phyloP scores from a whole-genome alignment of 192 early-diverging fungal genomes.

The Jimgerdemannia flammicorona region DNA sequence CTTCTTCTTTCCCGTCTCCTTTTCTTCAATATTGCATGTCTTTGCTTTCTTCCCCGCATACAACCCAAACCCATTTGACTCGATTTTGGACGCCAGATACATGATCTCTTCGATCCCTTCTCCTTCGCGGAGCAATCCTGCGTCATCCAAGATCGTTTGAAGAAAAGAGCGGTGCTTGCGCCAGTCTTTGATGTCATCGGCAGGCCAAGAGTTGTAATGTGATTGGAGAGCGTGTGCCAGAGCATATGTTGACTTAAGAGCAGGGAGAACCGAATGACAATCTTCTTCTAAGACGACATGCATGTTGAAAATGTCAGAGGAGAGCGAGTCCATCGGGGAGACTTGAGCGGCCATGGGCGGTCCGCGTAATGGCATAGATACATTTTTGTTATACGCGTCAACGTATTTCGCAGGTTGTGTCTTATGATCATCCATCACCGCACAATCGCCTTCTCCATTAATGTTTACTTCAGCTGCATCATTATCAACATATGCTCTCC shows the following conservation, averaged over 20 bases:
- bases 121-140: constrained; percentile 32
- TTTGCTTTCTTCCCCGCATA: constrained; percentile 35
- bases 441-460: background rate
- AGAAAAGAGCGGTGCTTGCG: constrained; percentile 43
- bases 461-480: background rate
- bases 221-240: constrained; percentile 46
- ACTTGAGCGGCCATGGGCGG: background rate
- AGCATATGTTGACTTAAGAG: constrained; percentile 26
- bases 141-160: constrained; percentile 33
- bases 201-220: constrained; percentile 58
- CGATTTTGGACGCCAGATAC: constrained; percentile 52
- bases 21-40: constrained; percentile 4
- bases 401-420: background rate
- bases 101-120: constrained; percentile 41
- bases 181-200: constrained; percentile 57
- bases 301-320: background rate
- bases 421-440: background rate
- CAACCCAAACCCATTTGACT: constrained; percentile 70
- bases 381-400: no score
- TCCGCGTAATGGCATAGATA: background rate
- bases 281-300: background rate
- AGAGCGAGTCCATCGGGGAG: background rate
- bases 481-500: background rate
- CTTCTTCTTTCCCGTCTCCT: background rate
- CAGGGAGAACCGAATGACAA: background rate